Conservation (phyloP, 352 stramenopile species). For the Phytophthora aleatoria region DNA sequence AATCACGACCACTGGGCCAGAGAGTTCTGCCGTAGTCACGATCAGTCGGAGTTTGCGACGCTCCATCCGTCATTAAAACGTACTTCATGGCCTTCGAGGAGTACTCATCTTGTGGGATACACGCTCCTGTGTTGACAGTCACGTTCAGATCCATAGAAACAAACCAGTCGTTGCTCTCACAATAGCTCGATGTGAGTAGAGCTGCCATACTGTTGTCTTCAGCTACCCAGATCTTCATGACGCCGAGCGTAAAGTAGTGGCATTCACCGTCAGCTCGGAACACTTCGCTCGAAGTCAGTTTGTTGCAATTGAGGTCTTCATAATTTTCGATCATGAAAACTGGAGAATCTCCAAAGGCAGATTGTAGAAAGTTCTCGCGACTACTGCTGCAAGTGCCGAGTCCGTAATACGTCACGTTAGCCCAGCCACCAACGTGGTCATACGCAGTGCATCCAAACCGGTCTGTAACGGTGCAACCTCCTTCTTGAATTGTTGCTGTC, state of each 20-base stretch:
- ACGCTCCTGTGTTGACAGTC: conserved; percentile 16
- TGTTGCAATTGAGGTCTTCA: conserved; percentile 3
- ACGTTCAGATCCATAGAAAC: conserved; percentile 17
- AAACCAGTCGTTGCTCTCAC: conserved; percentile 9
- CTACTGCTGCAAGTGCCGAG: conserved; percentile 2
- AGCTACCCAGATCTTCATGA: conserved; percentile 16
- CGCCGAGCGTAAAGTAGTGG: conserved; percentile 12
- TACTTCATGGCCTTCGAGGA: conserved; percentile 7
- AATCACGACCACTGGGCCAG: not conserved
- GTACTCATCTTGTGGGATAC: not conserved
- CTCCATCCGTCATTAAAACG: not conserved
- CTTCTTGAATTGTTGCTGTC: conserved; percentile 7
- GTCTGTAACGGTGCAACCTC: not conserved
- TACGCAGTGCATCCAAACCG: not conserved
- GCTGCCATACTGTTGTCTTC: conserved; percentile 12
- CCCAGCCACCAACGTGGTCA: not conserved
- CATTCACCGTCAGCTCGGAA: conserved; percentile 10
- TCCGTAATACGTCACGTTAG: conserved; percentile 10
- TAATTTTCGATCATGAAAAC: conserved; percentile 20
- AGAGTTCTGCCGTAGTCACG: not conserved
- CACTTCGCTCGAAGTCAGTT: conserved; percentile 1
- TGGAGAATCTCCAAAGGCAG: conserved; percentile 6
- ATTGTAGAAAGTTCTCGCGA: conserved; percentile 5
- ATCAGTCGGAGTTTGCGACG: not conserved
- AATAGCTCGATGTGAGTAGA: conserved; percentile 2